Percentiles rank a stretch among this genome's conserved stretches.
phyloP scores from a whole-genome alignment of 2,329 filamentous ascomycete species.

The Phaeosphaeria sp. region DNA sequence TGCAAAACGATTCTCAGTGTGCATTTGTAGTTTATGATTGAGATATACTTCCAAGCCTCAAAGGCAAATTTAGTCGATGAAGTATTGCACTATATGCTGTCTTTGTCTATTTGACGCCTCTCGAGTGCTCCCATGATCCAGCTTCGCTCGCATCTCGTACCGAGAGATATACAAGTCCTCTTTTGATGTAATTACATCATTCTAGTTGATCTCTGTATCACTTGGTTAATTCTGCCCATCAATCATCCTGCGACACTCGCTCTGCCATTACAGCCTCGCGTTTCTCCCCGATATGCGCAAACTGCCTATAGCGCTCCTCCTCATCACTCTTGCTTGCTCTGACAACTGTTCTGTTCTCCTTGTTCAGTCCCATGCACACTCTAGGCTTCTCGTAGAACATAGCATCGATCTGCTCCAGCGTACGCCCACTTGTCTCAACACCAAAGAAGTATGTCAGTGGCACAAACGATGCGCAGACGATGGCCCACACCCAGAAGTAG shows the following conservation, averaged over 20 bases:
- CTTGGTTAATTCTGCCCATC: no score
- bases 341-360: slow-evolving; percentile 29
- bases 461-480: slow-evolving; percentile 57
- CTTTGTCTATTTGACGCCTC: no score
- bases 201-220: no score
- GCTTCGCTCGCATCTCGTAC: no score
- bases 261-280: not conserved
- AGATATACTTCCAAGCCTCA: no score
- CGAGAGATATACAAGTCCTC: no score
- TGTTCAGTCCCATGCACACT: slow-evolving; percentile 40
- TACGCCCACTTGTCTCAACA: slow-evolving; percentile 33
- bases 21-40: no score
- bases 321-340: slow-evolving; percentile 26
- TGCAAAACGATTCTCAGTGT: no score
- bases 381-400: slow-evolving; percentile 43
- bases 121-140: no score
- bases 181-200: no score
- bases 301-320: slow-evolving; percentile 26
- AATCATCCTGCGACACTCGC: not conserved
- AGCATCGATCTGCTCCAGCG: slow-evolving; percentile 34
- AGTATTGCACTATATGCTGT: no score
- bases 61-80: no score
- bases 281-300: slow-evolving; percentile 22
- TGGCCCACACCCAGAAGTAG: slow-evolving; percentile 60
- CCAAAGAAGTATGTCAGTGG: slow-evolving; percentile 53